Evolutionary conservation across 2,329 filamentous ascomycete genomes (phyloP).

Genomic region (Aspergillus novoparasiticus): DNA sequence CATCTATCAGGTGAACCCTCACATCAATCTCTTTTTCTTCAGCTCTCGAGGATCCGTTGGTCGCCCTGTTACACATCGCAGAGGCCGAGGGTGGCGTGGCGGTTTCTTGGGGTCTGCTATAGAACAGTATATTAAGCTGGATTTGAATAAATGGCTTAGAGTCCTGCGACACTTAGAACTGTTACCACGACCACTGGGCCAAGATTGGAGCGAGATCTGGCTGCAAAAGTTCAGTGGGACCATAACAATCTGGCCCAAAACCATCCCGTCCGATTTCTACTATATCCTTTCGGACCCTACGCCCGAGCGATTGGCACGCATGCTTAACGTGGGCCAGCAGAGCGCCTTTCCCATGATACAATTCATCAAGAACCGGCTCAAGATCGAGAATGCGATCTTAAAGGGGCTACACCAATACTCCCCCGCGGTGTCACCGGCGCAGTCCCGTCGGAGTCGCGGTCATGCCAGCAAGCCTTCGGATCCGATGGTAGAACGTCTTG

Average conservation of each 20-base stretch:
- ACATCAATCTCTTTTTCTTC: slow-evolving; percentile 99
- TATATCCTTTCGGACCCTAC: slow-evolving; percentile 85
- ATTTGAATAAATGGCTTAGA: slow-evolving; percentile 96
- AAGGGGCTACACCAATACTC: slow-evolving; percentile 51
- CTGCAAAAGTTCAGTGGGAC: slow-evolving; percentile 93
- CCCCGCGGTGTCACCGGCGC: slow-evolving; percentile 28
- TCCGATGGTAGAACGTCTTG: slow-evolving; percentile 26
- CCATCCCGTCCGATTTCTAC: slow-evolving; percentile 74
- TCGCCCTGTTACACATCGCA: slow-evolving; percentile 88
- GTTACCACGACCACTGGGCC: slow-evolving; percentile 82
- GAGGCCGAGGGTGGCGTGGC: slow-evolving; percentile 91
- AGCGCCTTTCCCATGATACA: slow-evolving; percentile 88
- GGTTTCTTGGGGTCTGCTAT: slow-evolving; percentile 90
- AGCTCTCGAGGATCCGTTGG: slow-evolving; percentile 89
- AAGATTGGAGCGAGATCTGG: slow-evolving; percentile 97
- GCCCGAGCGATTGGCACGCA: slow-evolving; percentile 72
- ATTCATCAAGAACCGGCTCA: slow-evolving; percentile 85
- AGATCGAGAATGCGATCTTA: slow-evolving; percentile 71
- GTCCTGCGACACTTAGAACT: slow-evolving; percentile 91
- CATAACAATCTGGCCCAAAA: slow-evolving; percentile 94
- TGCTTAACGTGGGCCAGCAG: slow-evolving; percentile 89
- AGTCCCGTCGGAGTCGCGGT: slow-evolving; percentile 32
- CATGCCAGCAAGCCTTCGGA: slow-evolving; percentile 19
- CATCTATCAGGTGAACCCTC: slow-evolving; percentile 77
- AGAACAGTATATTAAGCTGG: slow-evolving; percentile 94